These are phyloP conservation scores for Lasiosphaeria hispida DNA, from an alignment of 495 filamentous ascomycete genomes.

Conservation along the genomic window DNA sequence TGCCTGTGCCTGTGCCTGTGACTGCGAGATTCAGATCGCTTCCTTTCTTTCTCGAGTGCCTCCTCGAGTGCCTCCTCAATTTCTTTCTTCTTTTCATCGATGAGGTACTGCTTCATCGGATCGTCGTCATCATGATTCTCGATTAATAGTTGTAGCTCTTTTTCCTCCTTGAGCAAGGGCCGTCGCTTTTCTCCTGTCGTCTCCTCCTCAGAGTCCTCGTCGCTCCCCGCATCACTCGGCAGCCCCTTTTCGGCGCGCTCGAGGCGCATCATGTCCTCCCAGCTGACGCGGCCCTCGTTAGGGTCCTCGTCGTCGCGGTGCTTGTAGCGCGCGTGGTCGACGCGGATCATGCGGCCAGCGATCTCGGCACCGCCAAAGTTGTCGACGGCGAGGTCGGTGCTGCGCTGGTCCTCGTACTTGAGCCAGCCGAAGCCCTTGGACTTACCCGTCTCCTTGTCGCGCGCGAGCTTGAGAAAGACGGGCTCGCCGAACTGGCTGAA, in stretches of 20 bases:
- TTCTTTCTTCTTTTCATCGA: conserved; percentile 87
- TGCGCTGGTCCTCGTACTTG: conserved; percentile 98
- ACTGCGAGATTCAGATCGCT: conserved; percentile 33
- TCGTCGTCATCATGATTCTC: conserved; percentile 89
- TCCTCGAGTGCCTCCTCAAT: conserved; percentile 65
- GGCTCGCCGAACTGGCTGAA: conserved; percentile 98
- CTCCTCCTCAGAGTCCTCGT: conserved; percentile 37
- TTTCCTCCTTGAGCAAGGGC: conserved; percentile 59
- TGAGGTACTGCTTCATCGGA: conserved; percentile 89
- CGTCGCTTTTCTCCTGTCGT: conserved; percentile 36
- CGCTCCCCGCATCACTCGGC: conserved; percentile 36
- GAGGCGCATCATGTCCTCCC: conserved; percentile 44
- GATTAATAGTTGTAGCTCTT: conserved; percentile 72
- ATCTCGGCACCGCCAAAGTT: conserved; percentile 87
- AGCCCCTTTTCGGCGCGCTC: conserved; percentile 40
- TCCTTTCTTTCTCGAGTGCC: conserved; percentile 58
- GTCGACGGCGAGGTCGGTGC: conserved; percentile 91
- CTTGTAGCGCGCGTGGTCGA: conserved; percentile 93
- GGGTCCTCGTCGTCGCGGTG: conserved; percentile 80
- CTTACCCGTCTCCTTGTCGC: conserved; percentile 95
- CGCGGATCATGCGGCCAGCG: conserved; percentile 74
- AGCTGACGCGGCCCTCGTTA: conserved; percentile 50
- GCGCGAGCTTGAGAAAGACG: conserved; percentile 80
- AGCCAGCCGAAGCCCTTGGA: conserved; percentile 91
- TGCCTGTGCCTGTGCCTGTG: conserved; percentile 47